These are phyloP conservation scores for Penicillium fimorum DNA, from an alignment of 495 filamentous ascomycete genomes.

Conservation along the genomic window DNA sequence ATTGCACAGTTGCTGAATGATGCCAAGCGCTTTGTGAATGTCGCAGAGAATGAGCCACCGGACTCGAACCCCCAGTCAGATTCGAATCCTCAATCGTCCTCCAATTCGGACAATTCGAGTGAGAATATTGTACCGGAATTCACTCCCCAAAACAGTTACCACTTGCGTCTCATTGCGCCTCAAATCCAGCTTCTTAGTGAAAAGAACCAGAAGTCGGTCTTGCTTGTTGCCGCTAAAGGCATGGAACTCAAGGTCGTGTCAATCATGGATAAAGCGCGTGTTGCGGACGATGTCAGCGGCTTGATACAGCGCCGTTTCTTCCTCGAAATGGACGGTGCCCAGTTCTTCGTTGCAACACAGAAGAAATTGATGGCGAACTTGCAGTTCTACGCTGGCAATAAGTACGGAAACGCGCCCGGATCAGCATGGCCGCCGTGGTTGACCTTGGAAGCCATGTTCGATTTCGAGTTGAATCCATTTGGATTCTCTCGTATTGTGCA, in stretches of 20 bases:
- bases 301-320: conserved; percentile 92
- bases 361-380: conserved; percentile 82
- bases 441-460: conserved; percentile 96
- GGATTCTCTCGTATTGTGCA: conserved; percentile 94
- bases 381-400: conserved; percentile 90
- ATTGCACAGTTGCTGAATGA: conserved; percentile 86
- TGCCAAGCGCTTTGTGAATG: conserved; percentile 76
- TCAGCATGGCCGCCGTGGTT: conserved; percentile 98
- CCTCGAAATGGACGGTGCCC: conserved; percentile 91
- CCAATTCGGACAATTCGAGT: conserved; percentile 56
- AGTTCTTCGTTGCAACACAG: conserved; percentile 95
- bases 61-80: conserved; percentile 33
- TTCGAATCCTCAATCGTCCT: conserved; percentile 24
- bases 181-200: conserved; percentile 98
- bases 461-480: conserved; percentile 87
- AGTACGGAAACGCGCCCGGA: conserved; percentile 79
- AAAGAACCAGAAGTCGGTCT: conserved; percentile 89
- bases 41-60: conserved; percentile 55
- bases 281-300: conserved; percentile 89
- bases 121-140: conserved; percentile 85
- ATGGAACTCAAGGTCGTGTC: conserved; percentile 97
- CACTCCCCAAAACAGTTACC: conserved; percentile 89
- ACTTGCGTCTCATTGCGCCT: conserved; percentile 90
- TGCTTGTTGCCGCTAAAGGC: conserved; percentile 89
- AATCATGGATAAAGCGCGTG: conserved; percentile 93